A percentile compares a stretch with the other conserved stretches of the same genome.
phyloP scores from a whole-genome alignment of 2,329 filamentous ascomycete species.

The Alternaria postmessia region DNA sequence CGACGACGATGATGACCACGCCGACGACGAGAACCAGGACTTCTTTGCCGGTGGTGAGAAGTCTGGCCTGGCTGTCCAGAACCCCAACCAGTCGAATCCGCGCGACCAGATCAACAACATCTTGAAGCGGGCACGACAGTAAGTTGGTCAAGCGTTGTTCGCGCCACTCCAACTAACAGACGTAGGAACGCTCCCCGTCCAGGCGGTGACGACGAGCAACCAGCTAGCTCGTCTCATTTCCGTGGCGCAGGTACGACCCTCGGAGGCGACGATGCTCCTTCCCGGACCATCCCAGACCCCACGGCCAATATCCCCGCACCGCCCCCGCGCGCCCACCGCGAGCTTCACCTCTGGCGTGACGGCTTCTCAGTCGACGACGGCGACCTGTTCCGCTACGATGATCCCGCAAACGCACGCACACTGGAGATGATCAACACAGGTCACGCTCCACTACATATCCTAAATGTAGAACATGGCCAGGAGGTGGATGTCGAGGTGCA shows the following conservation, averaged over 20 bases:
- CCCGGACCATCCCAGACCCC: conserved; percentile 72
- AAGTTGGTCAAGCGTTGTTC: conserved; percentile 18
- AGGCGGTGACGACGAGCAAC: conserved; percentile 60
- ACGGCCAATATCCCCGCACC: conserved; percentile 46
- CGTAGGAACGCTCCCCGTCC: conserved; percentile 68
- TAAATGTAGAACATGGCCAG: conserved; percentile 78
- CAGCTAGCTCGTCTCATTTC: conserved; percentile 64
- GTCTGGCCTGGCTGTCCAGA: conserved; percentile 74
- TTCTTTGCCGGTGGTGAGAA: conserved; percentile 87
- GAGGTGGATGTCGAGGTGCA: conserved; percentile 80
- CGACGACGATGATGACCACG: conserved; percentile 62
- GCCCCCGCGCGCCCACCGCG: conserved; percentile 67
- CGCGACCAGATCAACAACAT: conserved; percentile 61
- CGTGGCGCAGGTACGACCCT: conserved; percentile 77
- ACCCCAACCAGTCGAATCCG: conserved; percentile 64
- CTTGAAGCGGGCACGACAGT: conserved; percentile 57
- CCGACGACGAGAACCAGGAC: conserved; percentile 69
- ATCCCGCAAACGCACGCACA: conserved; percentile 75
- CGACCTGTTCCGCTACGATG: conserved; percentile 77
- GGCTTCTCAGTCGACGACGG: conserved; percentile 88
- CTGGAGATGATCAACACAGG: conserved; percentile 79
- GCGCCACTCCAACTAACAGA: conserved; percentile 30
- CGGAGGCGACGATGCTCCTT: conserved; percentile 78
- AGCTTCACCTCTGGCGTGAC: conserved; percentile 81
- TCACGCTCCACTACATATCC: conserved; percentile 77